A percentile compares a stretch with the other conserved stretches of the same genome.
These are phyloP conservation scores for Typha latifolia DNA, from an alignment of 176 grass and related monocot species.

Conservation along the genomic window DNA sequence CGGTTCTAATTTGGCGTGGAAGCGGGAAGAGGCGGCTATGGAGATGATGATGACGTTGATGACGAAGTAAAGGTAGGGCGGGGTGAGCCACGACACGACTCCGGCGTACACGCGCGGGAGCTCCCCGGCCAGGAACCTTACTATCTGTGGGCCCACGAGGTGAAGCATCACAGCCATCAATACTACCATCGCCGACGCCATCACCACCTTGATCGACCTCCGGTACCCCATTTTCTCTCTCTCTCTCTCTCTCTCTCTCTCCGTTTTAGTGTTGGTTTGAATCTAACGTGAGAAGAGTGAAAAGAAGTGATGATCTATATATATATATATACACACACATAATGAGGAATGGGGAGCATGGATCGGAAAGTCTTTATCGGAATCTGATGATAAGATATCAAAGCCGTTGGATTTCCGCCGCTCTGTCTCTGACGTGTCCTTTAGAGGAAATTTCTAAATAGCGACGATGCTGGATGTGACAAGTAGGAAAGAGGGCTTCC, in stretches of 20 bases:
- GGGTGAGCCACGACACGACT: conserved; percentile 48
- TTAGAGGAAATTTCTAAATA: too few species aligned
- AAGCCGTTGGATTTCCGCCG: too few species aligned
- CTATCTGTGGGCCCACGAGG: conserved; percentile 34
- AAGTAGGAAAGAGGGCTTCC: too few species aligned
- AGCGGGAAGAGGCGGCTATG: conserved; percentile 75
- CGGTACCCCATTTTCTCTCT: conserved; percentile 33
- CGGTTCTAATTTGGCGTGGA: conserved; percentile 25
- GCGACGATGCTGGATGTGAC: too few species aligned
- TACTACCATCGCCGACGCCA: conserved; percentile 23
- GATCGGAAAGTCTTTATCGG: too few species aligned
- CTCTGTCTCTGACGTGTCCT: too few species aligned
- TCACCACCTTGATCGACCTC: conserved; percentile 28
- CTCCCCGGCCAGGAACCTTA: conserved; percentile 35
- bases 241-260: background rate
- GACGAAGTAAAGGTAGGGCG: conserved; percentile 83
- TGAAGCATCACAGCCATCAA: conserved; percentile 28
- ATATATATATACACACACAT: too few species aligned
- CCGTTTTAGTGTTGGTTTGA: background rate
- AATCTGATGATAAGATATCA: too few species aligned
- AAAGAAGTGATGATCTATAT: background rate
- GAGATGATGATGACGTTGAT: conserved; percentile 96
- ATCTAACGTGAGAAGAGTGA: background rate
- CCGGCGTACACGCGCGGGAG: conserved; percentile 43
- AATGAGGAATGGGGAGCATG: too few species aligned